These are phyloP conservation scores for Coniophora puteana DNA, from an alignment of 1,284 basidiomycete genomes.

Conservation along the genomic window DNA sequence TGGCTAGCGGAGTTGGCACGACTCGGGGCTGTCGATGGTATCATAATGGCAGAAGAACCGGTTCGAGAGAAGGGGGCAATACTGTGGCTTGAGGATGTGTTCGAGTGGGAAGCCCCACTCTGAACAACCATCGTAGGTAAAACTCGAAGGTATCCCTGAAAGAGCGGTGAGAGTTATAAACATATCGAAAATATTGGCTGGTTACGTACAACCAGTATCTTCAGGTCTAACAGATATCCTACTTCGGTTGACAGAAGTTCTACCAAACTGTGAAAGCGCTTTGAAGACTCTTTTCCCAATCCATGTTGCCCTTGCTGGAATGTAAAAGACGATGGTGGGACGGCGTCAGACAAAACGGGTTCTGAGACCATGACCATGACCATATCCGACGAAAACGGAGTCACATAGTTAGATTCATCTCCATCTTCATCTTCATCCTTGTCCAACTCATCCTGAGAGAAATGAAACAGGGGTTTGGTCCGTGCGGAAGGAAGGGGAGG, in stretches of 20 bases:
- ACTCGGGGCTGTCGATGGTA: slow-evolving; percentile 9
- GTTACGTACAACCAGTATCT: slow-evolving; percentile 65
- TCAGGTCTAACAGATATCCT: slow-evolving; percentile 75
- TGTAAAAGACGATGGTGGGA: too few relatives aligned
- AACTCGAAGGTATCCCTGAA: slow-evolving; percentile 28
- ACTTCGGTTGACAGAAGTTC: slow-evolving; percentile 85
- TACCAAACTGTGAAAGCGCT: slow-evolving; percentile 64
- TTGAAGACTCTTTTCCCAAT: slow-evolving; percentile 38
- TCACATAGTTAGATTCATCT: slow-evolving; percentile 17
- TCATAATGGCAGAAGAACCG: slow-evolving; percentile 23
- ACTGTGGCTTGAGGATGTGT: slow-evolving; percentile 41
- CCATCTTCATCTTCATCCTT: slow-evolving; percentile 14
- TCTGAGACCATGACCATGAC: too few relatives aligned
- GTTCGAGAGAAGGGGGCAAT: slow-evolving; percentile 32
- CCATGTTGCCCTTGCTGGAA: too few relatives aligned
- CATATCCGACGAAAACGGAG: slow-evolving; percentile 3
- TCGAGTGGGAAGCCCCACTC: slow-evolving; percentile 36
- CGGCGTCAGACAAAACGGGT: too few relatives aligned
- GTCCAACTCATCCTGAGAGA: slow-evolving; percentile 25
- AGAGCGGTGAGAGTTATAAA: slow-evolving; percentile 13
- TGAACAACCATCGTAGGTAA: slow-evolving; percentile 28
- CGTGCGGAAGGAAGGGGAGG: slow-evolving; percentile 9
- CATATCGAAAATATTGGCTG: slow-evolving; percentile 27
- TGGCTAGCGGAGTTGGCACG: slow-evolving; percentile 21
- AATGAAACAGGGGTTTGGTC: slow-evolving; percentile 31